Percentiles rank a stretch among this genome's conserved stretches.
Evolutionary conservation across 2,329 filamentous ascomycete genomes (phyloP).

Genomic region (Aaosphaeria pasadenensis): DNA sequence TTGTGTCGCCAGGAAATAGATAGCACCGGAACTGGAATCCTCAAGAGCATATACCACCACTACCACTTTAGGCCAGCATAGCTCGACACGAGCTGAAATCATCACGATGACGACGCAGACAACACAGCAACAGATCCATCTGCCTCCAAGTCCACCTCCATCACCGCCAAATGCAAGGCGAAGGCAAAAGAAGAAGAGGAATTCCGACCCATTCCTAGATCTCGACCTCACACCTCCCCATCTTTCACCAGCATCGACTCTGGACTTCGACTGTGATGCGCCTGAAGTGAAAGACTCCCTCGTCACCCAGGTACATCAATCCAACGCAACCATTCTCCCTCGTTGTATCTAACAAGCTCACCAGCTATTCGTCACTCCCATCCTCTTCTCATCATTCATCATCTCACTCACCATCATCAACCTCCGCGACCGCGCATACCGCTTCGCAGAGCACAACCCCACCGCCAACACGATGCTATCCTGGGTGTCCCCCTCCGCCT

Average conservation of each 20-base stretch:
- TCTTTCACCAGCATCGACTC: constrained; percentile 15
- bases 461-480: constrained; percentile 6
- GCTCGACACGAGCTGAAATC: not conserved
- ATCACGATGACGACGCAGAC: not conserved
- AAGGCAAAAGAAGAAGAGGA: constrained; percentile 20
- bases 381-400: constrained; percentile 64
- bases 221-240: constrained; percentile 20
- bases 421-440: constrained; percentile 53
- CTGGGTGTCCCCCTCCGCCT: constrained; percentile 23
- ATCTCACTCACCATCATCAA: constrained; percentile 64
- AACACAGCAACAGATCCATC: not conserved
- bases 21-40: too few species aligned
- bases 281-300: constrained; percentile 18
- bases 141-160: constrained; percentile 26
- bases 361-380: constrained; percentile 56
- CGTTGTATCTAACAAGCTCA: constrained; percentile 1
- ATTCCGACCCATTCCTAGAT: constrained; percentile 26
- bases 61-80: not conserved
- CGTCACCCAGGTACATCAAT: constrained; percentile 17
- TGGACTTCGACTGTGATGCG: constrained; percentile 5
- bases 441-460: constrained; percentile 31
- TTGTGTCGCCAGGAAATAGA: too few species aligned
- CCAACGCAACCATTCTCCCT: not conserved
- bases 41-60: too few species aligned
- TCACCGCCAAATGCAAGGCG: constrained; percentile 14